These are phyloP conservation scores for Suillus americanus DNA, from an alignment of 768 basidiomycete species.

Conservation along the genomic window DNA sequence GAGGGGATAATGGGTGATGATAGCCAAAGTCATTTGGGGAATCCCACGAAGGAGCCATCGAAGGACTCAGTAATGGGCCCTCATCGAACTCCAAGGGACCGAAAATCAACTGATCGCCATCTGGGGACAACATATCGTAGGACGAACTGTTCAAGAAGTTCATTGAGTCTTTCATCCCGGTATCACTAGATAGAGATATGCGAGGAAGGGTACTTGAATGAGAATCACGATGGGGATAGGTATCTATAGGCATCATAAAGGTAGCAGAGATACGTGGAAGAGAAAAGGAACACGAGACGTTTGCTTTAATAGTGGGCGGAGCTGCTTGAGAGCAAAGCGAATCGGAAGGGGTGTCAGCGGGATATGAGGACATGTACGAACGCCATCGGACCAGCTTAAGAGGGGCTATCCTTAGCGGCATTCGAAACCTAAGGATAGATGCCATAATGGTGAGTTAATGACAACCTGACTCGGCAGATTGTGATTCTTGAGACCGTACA, in stretches of 20 bases:
- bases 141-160: slow-evolving; percentile 45
- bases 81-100: slow-evolving; percentile 35
- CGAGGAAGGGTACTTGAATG: slow-evolving; percentile 21
- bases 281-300: slow-evolving; percentile 16
- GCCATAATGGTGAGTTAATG: slow-evolving; percentile 39
- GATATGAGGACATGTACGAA: slow-evolving; percentile 20
- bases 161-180: slow-evolving; percentile 29
- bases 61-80: slow-evolving; percentile 23
- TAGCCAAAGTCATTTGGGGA: slow-evolving; percentile 33
- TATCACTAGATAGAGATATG: slow-evolving; percentile 15
- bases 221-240: slow-evolving; percentile 36
- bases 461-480: slow-evolving; percentile 31
- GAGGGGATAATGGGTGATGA: slow-evolving; percentile 41
- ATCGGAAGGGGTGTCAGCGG: slow-evolving; percentile 32
- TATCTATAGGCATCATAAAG: slow-evolving; percentile 42
- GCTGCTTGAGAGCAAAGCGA: slow-evolving; percentile 27
- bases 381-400: slow-evolving; percentile 35
- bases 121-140: slow-evolving; percentile 37
- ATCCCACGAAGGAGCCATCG: slow-evolving; percentile 23
- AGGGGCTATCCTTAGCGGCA: slow-evolving; percentile 36
- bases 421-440: slow-evolving; percentile 31
- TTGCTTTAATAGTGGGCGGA: slow-evolving; percentile 40
- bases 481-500: slow-evolving; percentile 18
- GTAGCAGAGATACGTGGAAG: slow-evolving; percentile 26
- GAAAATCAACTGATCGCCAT: slow-evolving; percentile 35